Conservation (phyloP, 1,284 basidiomycete genomes). For the Bondarzewia mesenterica region DNA sequence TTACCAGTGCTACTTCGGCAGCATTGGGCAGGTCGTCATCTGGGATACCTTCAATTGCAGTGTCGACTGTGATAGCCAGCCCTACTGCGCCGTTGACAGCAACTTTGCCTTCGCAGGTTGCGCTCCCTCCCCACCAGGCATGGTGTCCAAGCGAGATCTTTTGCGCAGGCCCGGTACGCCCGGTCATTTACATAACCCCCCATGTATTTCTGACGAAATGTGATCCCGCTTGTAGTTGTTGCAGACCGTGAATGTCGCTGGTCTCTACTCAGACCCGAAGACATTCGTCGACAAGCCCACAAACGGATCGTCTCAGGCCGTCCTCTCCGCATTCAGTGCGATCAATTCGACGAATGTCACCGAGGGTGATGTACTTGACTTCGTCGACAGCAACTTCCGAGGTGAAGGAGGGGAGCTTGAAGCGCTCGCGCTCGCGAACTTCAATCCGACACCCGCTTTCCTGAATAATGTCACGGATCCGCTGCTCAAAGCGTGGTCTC, state of each 20-base stretch:
- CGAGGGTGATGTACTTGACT: constrained; percentile 54
- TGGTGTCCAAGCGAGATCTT: constrained; percentile 81
- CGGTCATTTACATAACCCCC: neutral
- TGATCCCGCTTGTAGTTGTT: constrained; percentile 42
- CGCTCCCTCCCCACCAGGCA: constrained; percentile 63
- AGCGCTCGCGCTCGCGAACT: constrained; percentile 44
- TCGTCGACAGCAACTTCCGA: constrained; percentile 71
- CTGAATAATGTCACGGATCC: constrained; percentile 67
- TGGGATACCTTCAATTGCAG: constrained; percentile 6
- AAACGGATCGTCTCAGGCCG: constrained; percentile 49
- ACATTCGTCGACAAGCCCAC: constrained; percentile 92
- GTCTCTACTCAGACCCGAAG: constrained; percentile 77
- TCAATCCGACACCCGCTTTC: constrained; percentile 60
- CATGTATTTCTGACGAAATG: neutral
- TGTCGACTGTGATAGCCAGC: constrained; percentile 60
- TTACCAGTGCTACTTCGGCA: neutral
- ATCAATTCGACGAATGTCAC: constrained; percentile 42
- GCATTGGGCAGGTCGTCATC: no score
- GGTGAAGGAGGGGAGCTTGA: constrained; percentile 84
- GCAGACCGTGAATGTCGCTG: constrained; percentile 79
- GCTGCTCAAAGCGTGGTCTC: constrained; percentile 64
- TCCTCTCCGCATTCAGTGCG: constrained; percentile 62
- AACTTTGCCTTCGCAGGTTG: constrained; percentile 57
- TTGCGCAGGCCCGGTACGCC: constrained; percentile 69
- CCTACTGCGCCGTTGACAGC: constrained; percentile 48